Evolutionary conservation across 2,329 filamentous ascomycete species (phyloP).

Genomic region (Sarocladiaceae sp.): DNA sequence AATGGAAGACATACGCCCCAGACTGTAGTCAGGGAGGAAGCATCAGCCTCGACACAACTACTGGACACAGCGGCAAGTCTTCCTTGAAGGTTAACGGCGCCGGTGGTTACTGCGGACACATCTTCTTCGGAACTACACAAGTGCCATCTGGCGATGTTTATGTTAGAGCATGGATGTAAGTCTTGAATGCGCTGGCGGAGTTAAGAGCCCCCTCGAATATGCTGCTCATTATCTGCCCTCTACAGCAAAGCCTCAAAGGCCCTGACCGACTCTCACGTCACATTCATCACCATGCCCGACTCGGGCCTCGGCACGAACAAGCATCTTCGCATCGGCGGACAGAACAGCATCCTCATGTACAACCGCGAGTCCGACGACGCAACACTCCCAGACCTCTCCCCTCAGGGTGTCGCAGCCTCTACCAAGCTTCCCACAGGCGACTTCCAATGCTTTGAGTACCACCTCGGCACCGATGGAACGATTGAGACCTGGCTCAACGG

Average conservation of each 20-base stretch:
- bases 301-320: slow-evolving; percentile 47
- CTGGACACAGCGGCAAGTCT: slow-evolving; percentile 49
- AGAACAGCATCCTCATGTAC: slow-evolving; percentile 56
- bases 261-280: slow-evolving; percentile 52
- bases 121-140: slow-evolving; percentile 53
- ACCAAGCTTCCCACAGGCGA: slow-evolving; percentile 39
- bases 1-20: slow-evolving; percentile 52
- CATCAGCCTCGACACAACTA: slow-evolving; percentile 49
- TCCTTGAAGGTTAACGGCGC: slow-evolving; percentile 46
- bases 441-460: slow-evolving; percentile 58
- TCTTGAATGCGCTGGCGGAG: too few relatives aligned
- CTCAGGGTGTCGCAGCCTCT: slow-evolving; percentile 50
- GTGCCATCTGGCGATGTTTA: slow-evolving; percentile 52
- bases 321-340: slow-evolving; percentile 56
- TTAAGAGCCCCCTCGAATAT: too few relatives aligned
- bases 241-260: slow-evolving; percentile 48
- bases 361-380: slow-evolving; percentile 58
- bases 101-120: slow-evolving; percentile 51
- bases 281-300: slow-evolving; percentile 60
- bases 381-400: slow-evolving; percentile 54
- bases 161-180: slow-evolving; percentile 50
- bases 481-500: slow-evolving; percentile 57
- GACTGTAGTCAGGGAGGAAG: slow-evolving; percentile 55
- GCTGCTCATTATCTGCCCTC: too few relatives aligned
- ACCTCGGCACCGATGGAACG: slow-evolving; percentile 49